Evolutionary conservation across 805 yeast species (phyloP), one percentile per base, ranked within the genome.

Genomic region (Yarrowia keelungensis): DNA sequence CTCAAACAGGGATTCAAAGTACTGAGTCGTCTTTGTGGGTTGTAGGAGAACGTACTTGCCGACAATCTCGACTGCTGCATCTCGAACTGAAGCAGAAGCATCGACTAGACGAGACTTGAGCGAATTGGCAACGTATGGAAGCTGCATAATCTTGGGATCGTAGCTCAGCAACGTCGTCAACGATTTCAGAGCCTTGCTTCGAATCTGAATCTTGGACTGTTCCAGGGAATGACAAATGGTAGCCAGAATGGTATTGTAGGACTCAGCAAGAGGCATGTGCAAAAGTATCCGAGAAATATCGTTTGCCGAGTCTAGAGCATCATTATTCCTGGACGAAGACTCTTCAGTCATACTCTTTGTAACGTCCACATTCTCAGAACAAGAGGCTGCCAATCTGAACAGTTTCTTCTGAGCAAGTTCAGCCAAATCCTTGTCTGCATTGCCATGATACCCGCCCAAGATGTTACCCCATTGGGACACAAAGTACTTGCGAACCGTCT

Each of bases 31-130:
- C 39, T 83, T 74, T 3, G 80, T 82, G 0, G 86, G 85, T 62
- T 81, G 81, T 1, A 79, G 72, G 2, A 78, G 73, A 47, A 87
- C 74, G 68, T 83, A 85, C 65, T 80, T 81, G 11, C 83, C 82
- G 35, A 92, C 77, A 47, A 92, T 80, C 51, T 90, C 95, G 38
- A 92, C 78, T 2, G 88, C 88, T 0, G 96, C 91, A 73, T 89
- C 92, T 69, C 92, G 82, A 0, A 91, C 94, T 47, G 88, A 83
- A 0, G 96, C 86, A 2, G 92, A 89, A 0, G 83, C 74, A 70
- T 89, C 94, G 5, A 74, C 77, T 46, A 92, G 77, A 56, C 86
- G 79, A 10, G 76, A 79, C 1, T 85, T 79, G 2, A 92, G 79
- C 0, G 89, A 81, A 1, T 77, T 77, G 71, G 83, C 87, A 8